Base-by-base conservation (phyloP, 208 protist species). In the Wallacemonas sp. region DNA sequence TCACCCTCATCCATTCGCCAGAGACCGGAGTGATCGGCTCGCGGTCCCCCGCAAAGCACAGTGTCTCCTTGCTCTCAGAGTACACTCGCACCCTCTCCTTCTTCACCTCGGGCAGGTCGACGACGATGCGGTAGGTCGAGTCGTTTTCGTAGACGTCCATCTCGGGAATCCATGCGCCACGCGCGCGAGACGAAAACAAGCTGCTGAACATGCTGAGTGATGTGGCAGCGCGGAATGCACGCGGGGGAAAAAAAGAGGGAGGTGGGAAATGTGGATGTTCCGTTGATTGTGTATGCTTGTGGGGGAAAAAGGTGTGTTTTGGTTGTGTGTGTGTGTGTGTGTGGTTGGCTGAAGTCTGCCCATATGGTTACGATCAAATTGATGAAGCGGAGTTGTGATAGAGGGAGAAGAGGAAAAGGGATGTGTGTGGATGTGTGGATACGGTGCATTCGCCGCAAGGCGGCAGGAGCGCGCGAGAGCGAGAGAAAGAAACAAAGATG, bases 101-200 rank as follows among this genome's bases (percentile, higher is more conserved):
- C 24, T 61, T 74, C 72, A 95, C 84, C 19, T 85, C 81, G 0
- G 89, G 86, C n/a, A 95, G 34, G 62, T 92, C 86, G 3, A 76
- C 71, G 41, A 85, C 57, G 52, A 95, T 63, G 19, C 67, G 78
- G 76, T 91, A 92, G 52, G 58, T 45, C 44, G 78, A 71, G 2
- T 78, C 60, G 32, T 76, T 79, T 50, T 95, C 84, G 1, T 76
- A 37, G 6, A 95, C 37, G 58, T 95, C 89, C 34, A 93, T 72
- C 32, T 84, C 67, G 1, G 89, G 89, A 30, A 87, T 69, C 85
- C 89, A 92, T 15, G 81, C 83, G 4, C 84, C 83, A 32, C 75
- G 68, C n/a, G 78, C 72, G 32, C 73, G 73, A 0, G 75, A 80
- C 2, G 70, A 48, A 37, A 94, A 80, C 44, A 76, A 88, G 30